phyloP scores from a whole-genome alignment of 148 eudicot species.

The Gaultheria prostrata region DNA sequence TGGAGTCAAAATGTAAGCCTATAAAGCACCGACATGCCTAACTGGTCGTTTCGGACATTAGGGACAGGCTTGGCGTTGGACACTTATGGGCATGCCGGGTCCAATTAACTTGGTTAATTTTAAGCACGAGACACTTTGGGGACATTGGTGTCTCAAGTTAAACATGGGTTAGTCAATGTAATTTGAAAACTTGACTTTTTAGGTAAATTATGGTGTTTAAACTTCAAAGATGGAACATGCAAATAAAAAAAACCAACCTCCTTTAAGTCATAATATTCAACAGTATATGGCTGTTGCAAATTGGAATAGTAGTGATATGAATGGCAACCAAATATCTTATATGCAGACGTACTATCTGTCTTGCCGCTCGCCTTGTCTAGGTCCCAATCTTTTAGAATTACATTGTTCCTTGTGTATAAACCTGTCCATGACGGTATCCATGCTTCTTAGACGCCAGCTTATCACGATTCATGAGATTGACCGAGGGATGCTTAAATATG shows the following conservation, averaged over 20 bases:
- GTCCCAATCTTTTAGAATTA: background rate
- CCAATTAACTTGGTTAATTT: background rate
- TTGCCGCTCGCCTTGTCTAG: background rate
- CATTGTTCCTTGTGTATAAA: background rate
- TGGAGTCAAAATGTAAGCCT: background rate
- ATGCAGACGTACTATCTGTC: background rate
- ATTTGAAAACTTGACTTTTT: background rate
- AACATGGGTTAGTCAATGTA: background rate
- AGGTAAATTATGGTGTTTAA: background rate
- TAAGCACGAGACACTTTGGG: background rate
- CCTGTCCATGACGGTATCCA: background rate
- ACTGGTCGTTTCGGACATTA: background rate
- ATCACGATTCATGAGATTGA: background rate
- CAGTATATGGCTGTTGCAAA: background rate
- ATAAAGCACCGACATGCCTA: background rate
- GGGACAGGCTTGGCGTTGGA: background rate
- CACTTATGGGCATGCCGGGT: background rate
- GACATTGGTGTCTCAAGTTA: no score
- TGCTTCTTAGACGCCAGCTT: background rate
- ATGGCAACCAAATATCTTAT: background rate
- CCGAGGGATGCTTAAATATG: background rate
- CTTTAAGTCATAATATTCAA: background rate
- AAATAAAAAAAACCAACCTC: background rate
- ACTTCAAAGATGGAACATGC: background rate
- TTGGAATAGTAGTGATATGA: background rate